Conservation (phyloP, 2,329 filamentous ascomycete genomes). For the Aspergillus intermedius region DNA sequence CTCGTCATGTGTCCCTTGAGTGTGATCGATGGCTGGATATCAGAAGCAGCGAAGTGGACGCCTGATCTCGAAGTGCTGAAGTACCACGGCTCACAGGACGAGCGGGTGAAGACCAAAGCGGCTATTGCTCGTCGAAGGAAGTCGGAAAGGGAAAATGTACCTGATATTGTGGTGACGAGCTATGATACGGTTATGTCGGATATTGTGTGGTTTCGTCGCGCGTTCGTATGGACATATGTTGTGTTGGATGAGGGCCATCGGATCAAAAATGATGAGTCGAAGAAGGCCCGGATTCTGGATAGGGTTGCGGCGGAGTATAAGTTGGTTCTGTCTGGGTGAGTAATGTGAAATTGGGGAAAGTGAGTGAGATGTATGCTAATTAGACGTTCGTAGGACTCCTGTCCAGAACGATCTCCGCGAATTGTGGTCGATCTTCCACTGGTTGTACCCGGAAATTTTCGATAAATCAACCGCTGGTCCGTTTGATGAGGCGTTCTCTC, state of each 20-base stretch:
- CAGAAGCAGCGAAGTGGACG: conserved; percentile 44
- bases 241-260: conserved; percentile 51
- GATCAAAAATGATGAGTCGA: conserved; percentile 44
- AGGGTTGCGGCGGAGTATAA: conserved; percentile 43
- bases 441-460: conserved; percentile 56
- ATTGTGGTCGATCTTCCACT: conserved; percentile 53
- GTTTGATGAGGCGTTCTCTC: conserved; percentile 53
- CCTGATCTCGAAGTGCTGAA: conserved; percentile 38
- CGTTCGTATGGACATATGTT: conserved; percentile 49
- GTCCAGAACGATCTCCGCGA: conserved; percentile 55
- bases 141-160: conserved; percentile 8
- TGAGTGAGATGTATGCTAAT: not conserved
- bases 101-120: conserved; percentile 28
- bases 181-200: conserved; percentile 46
- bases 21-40: conserved; percentile 45
- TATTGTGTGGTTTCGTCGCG: conserved; percentile 44
- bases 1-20: conserved; percentile 47
- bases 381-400: conserved; percentile 36
- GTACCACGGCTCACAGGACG: conserved; percentile 42
- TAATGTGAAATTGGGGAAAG: not conserved
- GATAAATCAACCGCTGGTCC: conserved; percentile 42
- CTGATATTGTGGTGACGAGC: conserved; percentile 41
- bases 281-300: conserved; percentile 39
- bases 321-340: conserved; percentile 43
- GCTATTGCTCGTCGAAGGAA: conserved; percentile 6